These are phyloP conservation scores for Radiomyces spectabilis DNA, from an alignment of 192 early-diverging fungal genomes.

Conservation along the genomic window DNA sequence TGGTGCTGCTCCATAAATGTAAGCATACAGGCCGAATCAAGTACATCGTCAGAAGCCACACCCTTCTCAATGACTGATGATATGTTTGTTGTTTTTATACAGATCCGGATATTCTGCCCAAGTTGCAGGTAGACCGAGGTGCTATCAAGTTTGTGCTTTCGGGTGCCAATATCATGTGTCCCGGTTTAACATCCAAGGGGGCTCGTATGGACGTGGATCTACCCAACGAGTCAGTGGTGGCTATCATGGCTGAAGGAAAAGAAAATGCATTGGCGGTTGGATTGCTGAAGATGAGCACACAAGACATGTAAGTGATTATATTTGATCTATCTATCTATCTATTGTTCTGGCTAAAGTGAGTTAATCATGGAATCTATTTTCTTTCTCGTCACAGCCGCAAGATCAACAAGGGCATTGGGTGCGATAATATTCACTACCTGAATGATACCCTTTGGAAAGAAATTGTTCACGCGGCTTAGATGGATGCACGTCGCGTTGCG, in stretches of 20 bases:
- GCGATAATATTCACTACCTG: conserved; percentile 84
- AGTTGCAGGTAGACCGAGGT: conserved; percentile 88
- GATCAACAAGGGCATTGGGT: conserved; percentile 88
- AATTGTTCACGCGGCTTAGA: too few relatives aligned
- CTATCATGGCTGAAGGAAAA: conserved; percentile 94
- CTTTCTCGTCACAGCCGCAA: conserved; percentile 7
- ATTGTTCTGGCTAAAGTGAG: too few relatives aligned
- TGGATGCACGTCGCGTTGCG: too few relatives aligned
- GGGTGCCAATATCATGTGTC: conserved; percentile 98
- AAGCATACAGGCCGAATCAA: too few relatives aligned
- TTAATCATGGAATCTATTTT: conserved; percentile 1
- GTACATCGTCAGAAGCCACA: too few relatives aligned
- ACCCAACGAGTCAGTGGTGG: conserved; percentile 66
- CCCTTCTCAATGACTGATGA: not conserved
- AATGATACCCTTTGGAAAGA: conserved; percentile 79
- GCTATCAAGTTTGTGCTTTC: conserved; percentile 97
- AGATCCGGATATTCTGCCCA: conserved; percentile 89
- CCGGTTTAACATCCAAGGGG: conserved; percentile 91
- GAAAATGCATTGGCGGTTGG: conserved; percentile 91
- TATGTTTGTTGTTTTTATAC: conserved; percentile 1
- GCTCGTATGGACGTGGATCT: conserved; percentile 72
- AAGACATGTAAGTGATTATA: conserved; percentile 66
- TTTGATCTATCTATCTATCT: not conserved
- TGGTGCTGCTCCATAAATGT: conserved; percentile 89
- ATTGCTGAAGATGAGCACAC: conserved; percentile 77